Percentiles rank a stretch among this genome's conserved stretches.
These are phyloP conservation scores for Kwoniella mangroviensis DNA, from an alignment of 768 basidiomycete species.

Conservation along the genomic window DNA sequence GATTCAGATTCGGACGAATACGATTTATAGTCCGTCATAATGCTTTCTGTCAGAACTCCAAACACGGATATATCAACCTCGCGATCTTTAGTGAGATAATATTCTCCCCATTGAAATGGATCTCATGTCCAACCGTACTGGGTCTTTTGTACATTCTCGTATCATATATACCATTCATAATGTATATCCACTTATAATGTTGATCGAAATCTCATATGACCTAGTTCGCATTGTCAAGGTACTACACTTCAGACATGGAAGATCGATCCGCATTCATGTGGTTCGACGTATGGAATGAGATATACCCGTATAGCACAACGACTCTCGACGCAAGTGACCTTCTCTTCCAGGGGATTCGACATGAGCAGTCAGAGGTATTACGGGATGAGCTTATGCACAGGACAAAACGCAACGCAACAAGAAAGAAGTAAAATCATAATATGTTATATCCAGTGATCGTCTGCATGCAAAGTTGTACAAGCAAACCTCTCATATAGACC, in stretches of 20 bases:
- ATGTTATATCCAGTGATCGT: slow-evolving; percentile 22
- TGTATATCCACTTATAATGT: slow-evolving; percentile 10
- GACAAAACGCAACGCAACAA: background rate
- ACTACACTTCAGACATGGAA: background rate
- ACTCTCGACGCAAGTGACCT: too few species aligned
- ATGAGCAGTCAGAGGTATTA: too few species aligned
- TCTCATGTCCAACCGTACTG: background rate
- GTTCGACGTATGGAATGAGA: too few species aligned
- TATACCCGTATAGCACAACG: too few species aligned
- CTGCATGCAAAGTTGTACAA: slow-evolving; percentile 24
- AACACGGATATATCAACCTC: too few species aligned
- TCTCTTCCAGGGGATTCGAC: too few species aligned
- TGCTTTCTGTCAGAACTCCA: background rate
- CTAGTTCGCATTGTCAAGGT: background rate
- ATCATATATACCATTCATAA: slow-evolving; percentile 16
- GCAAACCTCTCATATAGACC: slow-evolving; percentile 5
- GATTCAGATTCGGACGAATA: slow-evolving; percentile 58
- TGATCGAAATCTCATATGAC: background rate
- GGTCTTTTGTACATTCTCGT: background rate
- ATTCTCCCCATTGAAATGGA: background rate
- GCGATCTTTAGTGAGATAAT: too few species aligned
- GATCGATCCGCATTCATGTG: background rate
- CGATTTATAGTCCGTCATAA: slow-evolving; percentile 38
- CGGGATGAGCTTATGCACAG: too few species aligned
- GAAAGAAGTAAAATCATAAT: background rate